A percentile compares a stretch with the other conserved stretches of the same genome.
These are phyloP conservation scores for Boletus reticuloceps DNA, from an alignment of 768 basidiomycete genomes.

Conservation along the genomic window DNA sequence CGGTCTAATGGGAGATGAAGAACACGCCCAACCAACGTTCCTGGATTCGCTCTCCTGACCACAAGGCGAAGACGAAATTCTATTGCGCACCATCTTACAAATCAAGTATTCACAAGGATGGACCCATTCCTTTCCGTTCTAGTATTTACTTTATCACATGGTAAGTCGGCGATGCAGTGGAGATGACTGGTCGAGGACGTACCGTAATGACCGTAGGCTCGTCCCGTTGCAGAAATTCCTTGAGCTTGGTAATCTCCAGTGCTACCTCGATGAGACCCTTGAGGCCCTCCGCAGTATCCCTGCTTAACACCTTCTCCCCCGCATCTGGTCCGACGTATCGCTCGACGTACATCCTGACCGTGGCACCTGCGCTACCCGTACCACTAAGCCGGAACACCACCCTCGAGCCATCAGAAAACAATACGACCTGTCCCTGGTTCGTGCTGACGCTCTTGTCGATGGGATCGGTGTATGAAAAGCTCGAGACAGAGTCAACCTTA, in stretches of 20 bases:
- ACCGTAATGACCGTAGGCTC: slow-evolving; percentile 97
- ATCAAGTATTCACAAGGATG: neutral
- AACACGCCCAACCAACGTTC: neutral
- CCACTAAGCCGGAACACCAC: slow-evolving; percentile 96
- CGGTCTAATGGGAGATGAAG: slow-evolving; percentile 6
- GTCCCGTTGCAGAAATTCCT: slow-evolving; percentile 80
- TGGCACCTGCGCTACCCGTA: slow-evolving; percentile 95
- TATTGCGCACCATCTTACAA: slow-evolving; percentile 20
- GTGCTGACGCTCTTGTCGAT: slow-evolving; percentile 90
- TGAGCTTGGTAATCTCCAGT: slow-evolving; percentile 77
- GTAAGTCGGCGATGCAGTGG: slow-evolving; percentile 4
- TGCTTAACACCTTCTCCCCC: slow-evolving; percentile 65
- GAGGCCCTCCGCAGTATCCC: slow-evolving; percentile 84
- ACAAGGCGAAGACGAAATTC: slow-evolving; percentile 4
- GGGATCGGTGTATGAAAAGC: slow-evolving; percentile 98
- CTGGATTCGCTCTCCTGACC: neutral
- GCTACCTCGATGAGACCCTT: slow-evolving; percentile 97
- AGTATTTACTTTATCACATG: slow-evolving; percentile 13
- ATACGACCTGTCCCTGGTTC: slow-evolving; percentile 95
- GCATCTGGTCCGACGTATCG: slow-evolving; percentile 75
- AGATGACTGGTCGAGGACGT: slow-evolving; percentile 25
- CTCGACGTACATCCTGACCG: slow-evolving; percentile 95
- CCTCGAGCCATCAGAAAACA: slow-evolving; percentile 87
- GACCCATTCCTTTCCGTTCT: neutral
- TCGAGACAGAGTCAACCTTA: slow-evolving; percentile 71